Percentiles rank a stretch among this genome's conserved stretches.
Evolutionary conservation across 2,329 filamentous ascomycete genomes (phyloP).

Genomic region (Cladosporium halotolerans): DNA sequence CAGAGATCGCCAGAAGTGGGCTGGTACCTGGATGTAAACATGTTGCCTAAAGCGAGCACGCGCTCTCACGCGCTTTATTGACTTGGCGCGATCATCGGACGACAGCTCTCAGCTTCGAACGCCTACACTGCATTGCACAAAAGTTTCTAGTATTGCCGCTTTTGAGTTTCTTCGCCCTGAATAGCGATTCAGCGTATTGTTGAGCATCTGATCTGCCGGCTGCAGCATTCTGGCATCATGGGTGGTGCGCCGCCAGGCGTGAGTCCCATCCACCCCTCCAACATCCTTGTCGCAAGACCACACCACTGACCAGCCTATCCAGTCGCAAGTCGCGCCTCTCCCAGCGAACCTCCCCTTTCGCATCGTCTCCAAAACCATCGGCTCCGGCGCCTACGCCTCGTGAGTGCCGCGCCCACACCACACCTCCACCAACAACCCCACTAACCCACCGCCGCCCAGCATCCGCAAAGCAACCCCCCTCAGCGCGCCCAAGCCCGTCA

Average conservation of each 20-base stretch:
- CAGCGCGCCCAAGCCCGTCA: slow-evolving; percentile 64
- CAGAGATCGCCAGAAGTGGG: no score
- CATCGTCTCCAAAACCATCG: slow-evolving; percentile 93
- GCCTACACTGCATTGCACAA: no score
- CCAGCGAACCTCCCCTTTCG: slow-evolving; percentile 83
- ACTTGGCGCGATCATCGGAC: not conserved
- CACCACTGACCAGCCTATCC: slow-evolving; percentile 10
- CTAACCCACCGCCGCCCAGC: slow-evolving; percentile 39
- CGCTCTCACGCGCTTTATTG: not conserved
- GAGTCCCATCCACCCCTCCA: slow-evolving; percentile 8
- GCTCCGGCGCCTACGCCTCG: slow-evolving; percentile 95
- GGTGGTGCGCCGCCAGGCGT: slow-evolving; percentile 29
- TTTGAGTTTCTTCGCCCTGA: no score
- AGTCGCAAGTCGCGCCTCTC: slow-evolving; percentile 85
- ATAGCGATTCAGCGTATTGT: no score
- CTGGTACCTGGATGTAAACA: not conserved
- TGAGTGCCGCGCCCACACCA: not conserved
- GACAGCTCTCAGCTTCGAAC: not conserved
- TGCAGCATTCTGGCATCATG: slow-evolving; percentile 14
- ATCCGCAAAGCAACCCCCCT: slow-evolving; percentile 89
- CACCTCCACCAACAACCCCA: not conserved
- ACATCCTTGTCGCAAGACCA: not conserved
- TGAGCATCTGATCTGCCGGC: no score
- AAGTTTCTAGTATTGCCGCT: no score
- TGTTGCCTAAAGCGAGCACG: slow-evolving; percentile 7